Evolutionary conservation across 2,329 filamentous ascomycete species (phyloP).

Genomic region (Atkinsonella hypoxylon): DNA sequence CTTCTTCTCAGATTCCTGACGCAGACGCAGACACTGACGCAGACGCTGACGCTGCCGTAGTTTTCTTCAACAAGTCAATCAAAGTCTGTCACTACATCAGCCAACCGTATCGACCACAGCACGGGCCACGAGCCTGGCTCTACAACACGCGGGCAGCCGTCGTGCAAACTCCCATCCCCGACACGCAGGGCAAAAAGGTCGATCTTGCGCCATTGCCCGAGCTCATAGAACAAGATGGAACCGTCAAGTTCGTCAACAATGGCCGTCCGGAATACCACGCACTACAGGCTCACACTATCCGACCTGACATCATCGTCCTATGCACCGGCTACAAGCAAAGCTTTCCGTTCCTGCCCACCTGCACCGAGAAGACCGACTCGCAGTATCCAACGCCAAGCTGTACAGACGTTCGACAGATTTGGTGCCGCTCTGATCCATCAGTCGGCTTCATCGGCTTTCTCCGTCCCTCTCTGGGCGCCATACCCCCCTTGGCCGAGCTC

Average conservation of each 20-base stretch:
- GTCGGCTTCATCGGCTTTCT: constrained; percentile 35
- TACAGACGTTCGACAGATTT: constrained; percentile 38
- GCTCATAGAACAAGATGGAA: constrained; percentile 20
- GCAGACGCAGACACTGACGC: neutral
- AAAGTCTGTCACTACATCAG: constrained; percentile 26
- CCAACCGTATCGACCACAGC: constrained; percentile 16
- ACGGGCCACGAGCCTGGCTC: constrained; percentile 11
- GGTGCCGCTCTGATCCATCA: constrained; percentile 24
- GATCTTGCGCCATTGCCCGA: constrained; percentile 31
- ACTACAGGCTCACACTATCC: constrained; percentile 18
- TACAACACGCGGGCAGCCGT: constrained; percentile 18
- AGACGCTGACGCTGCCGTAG: constrained; percentile 10
- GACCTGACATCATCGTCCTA: constrained; percentile 30
- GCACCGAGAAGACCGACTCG: constrained; percentile 1
- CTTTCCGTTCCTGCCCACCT: constrained; percentile 24
- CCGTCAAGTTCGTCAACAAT: constrained; percentile 22
- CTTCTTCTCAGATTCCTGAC: neutral
- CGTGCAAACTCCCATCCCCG: constrained; percentile 21
- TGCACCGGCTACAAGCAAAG: constrained; percentile 32
- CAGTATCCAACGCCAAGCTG: constrained; percentile 31
- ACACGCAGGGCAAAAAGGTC: constrained; percentile 23
- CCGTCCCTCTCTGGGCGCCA: constrained; percentile 29
- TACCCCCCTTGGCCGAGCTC: constrained; percentile 32
- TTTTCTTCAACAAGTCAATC: constrained; percentile 29
- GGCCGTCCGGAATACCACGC: constrained; percentile 17